Evolutionary conservation across 2,329 filamentous ascomycete species (phyloP), one percentile per base, ranked within the genome.

Genomic region (Harringtonia aguacate): DNA sequence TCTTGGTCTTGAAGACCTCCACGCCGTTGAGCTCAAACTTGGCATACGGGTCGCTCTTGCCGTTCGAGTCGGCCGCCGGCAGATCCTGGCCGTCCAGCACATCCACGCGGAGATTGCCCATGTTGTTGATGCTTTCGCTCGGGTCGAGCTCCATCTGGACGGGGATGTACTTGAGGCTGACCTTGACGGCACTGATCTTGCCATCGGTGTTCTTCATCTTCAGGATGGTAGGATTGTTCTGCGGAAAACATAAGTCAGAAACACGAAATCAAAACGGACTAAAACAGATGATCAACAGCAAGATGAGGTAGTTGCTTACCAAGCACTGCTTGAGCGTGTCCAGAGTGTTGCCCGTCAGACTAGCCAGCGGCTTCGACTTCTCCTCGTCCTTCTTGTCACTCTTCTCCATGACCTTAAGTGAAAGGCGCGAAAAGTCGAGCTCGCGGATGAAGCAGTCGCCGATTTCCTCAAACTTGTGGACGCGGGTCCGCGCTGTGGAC

Each of bases 111-210:
- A 98, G 79, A 46, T 81, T 89, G 47, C 92, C 92, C 79, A 95
- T 94, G 65, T 98, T 98, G 76, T 95, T 97, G 72, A 98, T 95
- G 57, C 88, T 95, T 65, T 98, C 92, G 55, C 81, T 87, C 0
- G 92, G 85, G 56, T 98, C 88, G 39, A 98, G 82, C 45, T 80
- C 71, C 92, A 98, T 98, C 67, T 86, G 80, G 48, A 97, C 81
- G 0, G 92, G 92, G 21, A 98, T 80, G 60, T 95, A 98, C 63
- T 94, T 94, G 57, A 95, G 75, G 66, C 85, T 94, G 58, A 98
- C 84, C 53, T 83, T 94, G 58, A 98, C 74, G 57, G 80, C 89
- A 67, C 79, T 88, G 22, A 81, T 64, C 46, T 75, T 74, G 41
- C 88, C 89, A 35, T 90, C 76, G 17, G 84, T 79, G 48, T 86